Evolutionary conservation across 2,329 filamentous ascomycete species (phyloP).

Genomic region (Bipolaris sorokiniana): DNA sequence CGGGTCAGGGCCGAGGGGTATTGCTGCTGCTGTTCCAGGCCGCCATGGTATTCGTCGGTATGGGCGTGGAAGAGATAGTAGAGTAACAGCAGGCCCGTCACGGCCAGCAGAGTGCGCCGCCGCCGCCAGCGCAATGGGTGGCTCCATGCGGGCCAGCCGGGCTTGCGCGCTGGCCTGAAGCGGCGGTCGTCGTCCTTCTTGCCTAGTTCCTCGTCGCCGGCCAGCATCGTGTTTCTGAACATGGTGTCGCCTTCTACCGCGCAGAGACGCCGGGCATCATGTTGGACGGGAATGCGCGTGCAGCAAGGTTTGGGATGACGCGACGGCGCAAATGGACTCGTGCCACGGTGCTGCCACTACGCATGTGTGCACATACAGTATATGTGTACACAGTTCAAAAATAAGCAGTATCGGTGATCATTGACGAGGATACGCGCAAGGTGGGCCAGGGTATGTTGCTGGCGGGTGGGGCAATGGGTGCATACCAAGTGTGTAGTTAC

Average conservation of each 20-base stretch:
- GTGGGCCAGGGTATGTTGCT: too few relatives aligned
- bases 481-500: too few relatives aligned
- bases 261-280: constrained; percentile 33
- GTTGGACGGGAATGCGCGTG: constrained; percentile 12
- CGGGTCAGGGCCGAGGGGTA: constrained; percentile 8
- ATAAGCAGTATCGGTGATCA: background rate
- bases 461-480: background rate
- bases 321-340: background rate
- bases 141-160: constrained; percentile 29
- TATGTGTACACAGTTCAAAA: background rate
- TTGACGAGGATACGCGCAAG: background rate
- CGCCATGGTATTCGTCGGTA: background rate
- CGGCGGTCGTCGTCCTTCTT: constrained; percentile 69
- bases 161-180: constrained; percentile 48
- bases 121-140: constrained; percentile 52
- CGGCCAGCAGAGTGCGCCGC: constrained; percentile 54
- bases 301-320: background rate
- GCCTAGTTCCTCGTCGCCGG: constrained; percentile 66
- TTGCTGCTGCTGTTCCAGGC: background rate
- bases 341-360: background rate
- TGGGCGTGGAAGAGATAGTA: constrained; percentile 65
- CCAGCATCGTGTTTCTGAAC: constrained; percentile 52
- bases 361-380: background rate
- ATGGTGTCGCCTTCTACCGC: constrained; percentile 41
- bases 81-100: constrained; percentile 56